Evolutionary conservation across 441 rosid genomes (phyloP).

Genomic region (Euphorbia corollata): DNA sequence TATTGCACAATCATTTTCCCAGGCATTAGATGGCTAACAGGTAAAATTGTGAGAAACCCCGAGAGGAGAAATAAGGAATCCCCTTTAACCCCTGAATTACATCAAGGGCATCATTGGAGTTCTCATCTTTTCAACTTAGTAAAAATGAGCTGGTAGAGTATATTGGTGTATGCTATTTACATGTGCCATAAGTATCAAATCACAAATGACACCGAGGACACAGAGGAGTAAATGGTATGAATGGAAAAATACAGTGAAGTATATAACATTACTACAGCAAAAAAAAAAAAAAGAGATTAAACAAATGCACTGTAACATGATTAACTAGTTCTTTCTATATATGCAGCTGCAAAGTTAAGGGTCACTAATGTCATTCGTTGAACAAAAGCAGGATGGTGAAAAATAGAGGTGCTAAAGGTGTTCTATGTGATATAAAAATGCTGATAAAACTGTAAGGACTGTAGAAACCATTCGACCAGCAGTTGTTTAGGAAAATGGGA

Average conservation of each 20-base stretch:
- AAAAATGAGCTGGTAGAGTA: not conserved
- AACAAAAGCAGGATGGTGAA: not conserved
- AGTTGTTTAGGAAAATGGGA: not conserved
- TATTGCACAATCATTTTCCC: not conserved
- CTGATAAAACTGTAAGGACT: not conserved
- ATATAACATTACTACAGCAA: no score
- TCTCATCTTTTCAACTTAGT: not conserved
- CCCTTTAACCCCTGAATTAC: not conserved
- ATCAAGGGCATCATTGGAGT: not conserved
- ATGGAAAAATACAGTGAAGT: no score
- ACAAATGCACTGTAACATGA: not conserved
- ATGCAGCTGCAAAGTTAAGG: not conserved
- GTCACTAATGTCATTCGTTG: not conserved
- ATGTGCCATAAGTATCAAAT: not conserved
- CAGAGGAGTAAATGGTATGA: not conserved
- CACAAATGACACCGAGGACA: not conserved
- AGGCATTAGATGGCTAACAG: no score
- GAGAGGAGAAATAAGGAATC: not conserved
- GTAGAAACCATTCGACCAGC: not conserved
- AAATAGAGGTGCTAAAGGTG: not conserved
- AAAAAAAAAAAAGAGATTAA: not conserved
- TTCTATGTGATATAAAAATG: no score
- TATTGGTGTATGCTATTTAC: not conserved
- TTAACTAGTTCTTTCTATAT: not conserved
- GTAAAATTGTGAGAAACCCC: not conserved